phyloP scores from a whole-genome alignment of 2,329 filamentous ascomycete genomes.

The Cordyceps pruinosa region DNA sequence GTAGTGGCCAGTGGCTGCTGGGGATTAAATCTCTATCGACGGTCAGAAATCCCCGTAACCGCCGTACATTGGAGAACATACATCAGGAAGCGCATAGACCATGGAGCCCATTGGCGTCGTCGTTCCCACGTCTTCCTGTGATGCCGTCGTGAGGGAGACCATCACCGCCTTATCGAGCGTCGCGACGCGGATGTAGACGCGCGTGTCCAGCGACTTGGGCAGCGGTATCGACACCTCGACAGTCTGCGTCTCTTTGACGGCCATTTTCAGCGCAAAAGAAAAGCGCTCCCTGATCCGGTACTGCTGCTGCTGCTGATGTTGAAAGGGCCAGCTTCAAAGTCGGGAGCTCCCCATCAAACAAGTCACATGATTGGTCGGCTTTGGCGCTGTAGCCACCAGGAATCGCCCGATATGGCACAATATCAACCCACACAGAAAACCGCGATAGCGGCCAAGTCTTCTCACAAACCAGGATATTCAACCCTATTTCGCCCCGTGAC shows the following conservation, averaged over 20 bases:
- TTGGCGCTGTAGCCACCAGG: background rate
- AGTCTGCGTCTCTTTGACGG: constrained; percentile 16
- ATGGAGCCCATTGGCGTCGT: constrained; percentile 71
- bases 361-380: constrained; percentile 8
- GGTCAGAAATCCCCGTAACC: background rate
- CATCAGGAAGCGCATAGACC: constrained; percentile 88
- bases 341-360: background rate
- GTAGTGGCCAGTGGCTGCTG: constrained; percentile 67
- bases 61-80: constrained; percentile 32
- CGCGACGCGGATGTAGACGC: constrained; percentile 54
- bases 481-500: background rate
- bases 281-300: background rate
- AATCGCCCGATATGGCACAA: background rate
- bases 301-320: background rate
- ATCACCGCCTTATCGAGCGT: constrained; percentile 50
- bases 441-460: background rate
- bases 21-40: constrained; percentile 43
- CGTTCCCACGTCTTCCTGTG: constrained; percentile 43
- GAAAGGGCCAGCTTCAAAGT: background rate
- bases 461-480: background rate
- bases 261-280: constrained; percentile 18
- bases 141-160: constrained; percentile 54
- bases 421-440: constrained; percentile 6
- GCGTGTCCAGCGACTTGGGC: constrained; percentile 53
- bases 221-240: constrained; percentile 51